Base-by-base conservation (phyloP, 768 basidiomycete species). In the Krasilnikovozyma curviuscula region DNA sequence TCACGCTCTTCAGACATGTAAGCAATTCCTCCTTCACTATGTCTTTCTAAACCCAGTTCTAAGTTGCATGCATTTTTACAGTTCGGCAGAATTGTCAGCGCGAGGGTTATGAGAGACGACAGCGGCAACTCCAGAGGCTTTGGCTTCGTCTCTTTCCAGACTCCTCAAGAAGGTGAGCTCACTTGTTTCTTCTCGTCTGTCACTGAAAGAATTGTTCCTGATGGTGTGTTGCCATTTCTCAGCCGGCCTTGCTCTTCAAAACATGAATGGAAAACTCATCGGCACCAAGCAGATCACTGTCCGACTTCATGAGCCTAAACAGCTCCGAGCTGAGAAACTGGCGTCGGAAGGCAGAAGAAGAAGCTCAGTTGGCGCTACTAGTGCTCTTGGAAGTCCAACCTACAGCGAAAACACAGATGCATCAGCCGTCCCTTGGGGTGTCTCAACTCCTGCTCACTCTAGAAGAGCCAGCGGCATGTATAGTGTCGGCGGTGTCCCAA, bases 41-140 rank as follows among this genome's bases (percentile, higher is more conserved):
- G n/a, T n/a, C n/a, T n/a, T n/a, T n/a, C n/a, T n/a, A n/a, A n/a
- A n/a, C n/a, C n/a, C 16, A n/a, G 19, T 27, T 50, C 30, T n/a
- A 40, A 32, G 18, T 29, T 37, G 25, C 44, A 50, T 53, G 53
- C 54, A 58, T 91, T 77, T 62, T 86, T 86, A 33, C 76, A 79
- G 66, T 86, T 89, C 54, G 81, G 86, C 54, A 86, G 82, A 29
- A 5, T 37, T 30, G 19, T n/a, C 46, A 84, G 83, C 66, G 86
- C 86, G 38, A 78, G 85, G 50, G 84, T 89, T 34, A 88, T 89
- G 86, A 75, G 81, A 21, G 83, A 82, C 56, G 84, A 88, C 59
- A 65, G 53, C 50, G 80, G 81, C 29, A 77, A 79, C 43, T 79
- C 80, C 65, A 77, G 82, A 55, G 80, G 85, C 9, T 91, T 89